These are phyloP conservation scores for Vitis labrusca DNA, from an alignment of 164 flowering plant genomes.

Conservation along the genomic window DNA sequence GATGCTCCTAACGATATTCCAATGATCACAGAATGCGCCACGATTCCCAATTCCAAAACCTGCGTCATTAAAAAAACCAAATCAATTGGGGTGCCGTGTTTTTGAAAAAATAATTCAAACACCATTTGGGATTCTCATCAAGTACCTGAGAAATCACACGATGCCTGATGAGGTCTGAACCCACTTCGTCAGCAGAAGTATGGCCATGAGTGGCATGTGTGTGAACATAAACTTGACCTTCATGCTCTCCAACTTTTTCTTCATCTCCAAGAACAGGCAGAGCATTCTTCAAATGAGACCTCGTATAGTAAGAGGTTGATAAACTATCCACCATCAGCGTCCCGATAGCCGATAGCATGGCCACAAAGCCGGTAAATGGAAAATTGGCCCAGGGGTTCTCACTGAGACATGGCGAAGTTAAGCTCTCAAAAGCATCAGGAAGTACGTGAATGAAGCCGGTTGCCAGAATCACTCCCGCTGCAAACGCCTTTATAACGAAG, in stretches of 20 bases:
- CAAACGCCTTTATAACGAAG: slow-evolving; percentile 39
- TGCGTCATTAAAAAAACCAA: not conserved
- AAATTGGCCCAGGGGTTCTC: slow-evolving; percentile 35
- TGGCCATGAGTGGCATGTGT: slow-evolving; percentile 35
- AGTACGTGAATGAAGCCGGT: slow-evolving; percentile 46
- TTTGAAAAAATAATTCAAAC: not conserved
- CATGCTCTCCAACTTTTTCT: slow-evolving; percentile 17
- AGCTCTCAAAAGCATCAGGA: slow-evolving; percentile 33
- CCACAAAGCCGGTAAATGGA: slow-evolving; percentile 47
- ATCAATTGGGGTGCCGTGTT: too few relatives aligned
- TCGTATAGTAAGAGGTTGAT: slow-evolving; percentile 12
- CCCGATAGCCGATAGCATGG: slow-evolving; percentile 35
- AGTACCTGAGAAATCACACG: slow-evolving; percentile 31
- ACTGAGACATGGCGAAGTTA: slow-evolving; percentile 33
- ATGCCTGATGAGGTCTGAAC: slow-evolving; percentile 23
- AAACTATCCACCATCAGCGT: slow-evolving; percentile 38
- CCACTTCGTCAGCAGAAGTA: not conserved
- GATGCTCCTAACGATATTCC: slow-evolving; percentile 31
- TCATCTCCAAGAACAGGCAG: slow-evolving; percentile 12
- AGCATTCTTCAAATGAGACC: slow-evolving; percentile 12
- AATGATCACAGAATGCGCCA: slow-evolving; percentile 33
- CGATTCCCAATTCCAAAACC: slow-evolving; percentile 36
- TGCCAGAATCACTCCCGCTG: slow-evolving; percentile 45
- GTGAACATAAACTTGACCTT: slow-evolving; percentile 25
- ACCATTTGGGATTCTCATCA: not conserved